Evolutionary conservation across 306 rosid genomes (phyloP), one percentile per base, ranked within the genome.

Genomic region (Gillenia trifoliata): DNA sequence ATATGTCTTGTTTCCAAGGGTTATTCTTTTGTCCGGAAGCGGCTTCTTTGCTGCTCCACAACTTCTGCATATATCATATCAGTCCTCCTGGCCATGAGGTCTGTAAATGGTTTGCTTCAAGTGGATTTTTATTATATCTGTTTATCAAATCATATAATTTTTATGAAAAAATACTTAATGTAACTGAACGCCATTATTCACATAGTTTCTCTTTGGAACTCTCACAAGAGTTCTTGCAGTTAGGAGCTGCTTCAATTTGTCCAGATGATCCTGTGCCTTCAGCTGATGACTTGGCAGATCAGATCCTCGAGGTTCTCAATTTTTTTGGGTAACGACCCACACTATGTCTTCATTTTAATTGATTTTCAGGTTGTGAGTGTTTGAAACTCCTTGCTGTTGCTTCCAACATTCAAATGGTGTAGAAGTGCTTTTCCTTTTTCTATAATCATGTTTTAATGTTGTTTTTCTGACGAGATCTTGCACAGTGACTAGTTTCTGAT

Each of bases 21-120:
- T 81, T 93, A 73, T 89, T 93, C 86, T 93, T 93, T 74, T 91
- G 91, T 81, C 96, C 97, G 0, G 98, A 93, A 86, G 98, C 92
- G 0, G 93, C 96, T 84, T 93, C 98, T 57, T 85, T 93, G 86
- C 84, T 93, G 69, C 98, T 90, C 75, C 97, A 93, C 85, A 93
- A 93, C 90, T 93, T 93, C 74, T 93, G 98, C 85, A 88, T 93
- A 77, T 93, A 93, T 73, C 98, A 93, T 77, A 89, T 93, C 73
- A 90, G 96, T 80, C 97, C 98, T 49, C 98, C 98, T 13, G 98
- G 98, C 62, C 97, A 93, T 60, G 97, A 93, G 98, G 97, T 93
- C 80, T 85, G 96, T 86, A 75, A 68, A 54, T 75, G 82, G 73
- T 71, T 83, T 68, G 8, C 67, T 64, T 78, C 49, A 70, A 72